A percentile compares a stretch with the other conserved stretches of the same genome.
These are phyloP conservation scores for Coniochaeta sp. DNA, from an alignment of 2,329 filamentous ascomycete genomes.

Conservation along the genomic window DNA sequence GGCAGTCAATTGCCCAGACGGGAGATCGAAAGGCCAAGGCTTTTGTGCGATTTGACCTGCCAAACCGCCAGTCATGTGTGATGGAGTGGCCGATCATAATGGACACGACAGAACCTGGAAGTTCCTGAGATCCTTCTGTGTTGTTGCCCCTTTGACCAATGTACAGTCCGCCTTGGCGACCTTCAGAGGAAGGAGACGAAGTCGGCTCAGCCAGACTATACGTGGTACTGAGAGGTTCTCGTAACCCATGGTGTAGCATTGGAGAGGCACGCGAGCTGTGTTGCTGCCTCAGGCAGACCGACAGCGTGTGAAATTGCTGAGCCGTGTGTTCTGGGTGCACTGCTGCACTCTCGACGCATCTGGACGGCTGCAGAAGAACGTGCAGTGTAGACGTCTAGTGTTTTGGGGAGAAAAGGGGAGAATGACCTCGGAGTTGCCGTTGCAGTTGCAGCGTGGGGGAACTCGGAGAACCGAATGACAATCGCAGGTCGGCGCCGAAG, in stretches of 20 bases:
- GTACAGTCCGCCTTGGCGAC: not conserved
- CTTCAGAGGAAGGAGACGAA: too few relatives aligned
- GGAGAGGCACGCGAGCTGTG: not conserved
- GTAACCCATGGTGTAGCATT: too few relatives aligned
- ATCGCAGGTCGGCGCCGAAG: not conserved
- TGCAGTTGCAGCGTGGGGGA: slow-evolving; percentile 1
- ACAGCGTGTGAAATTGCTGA: too few relatives aligned
- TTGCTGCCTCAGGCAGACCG: not conserved
- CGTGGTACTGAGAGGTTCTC: too few relatives aligned
- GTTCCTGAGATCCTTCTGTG: not conserved
- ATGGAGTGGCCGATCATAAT: not conserved
- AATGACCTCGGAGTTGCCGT: not conserved
- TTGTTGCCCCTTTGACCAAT: not conserved
- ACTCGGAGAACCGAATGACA: not conserved
- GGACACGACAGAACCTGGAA: not conserved
- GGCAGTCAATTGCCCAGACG: slow-evolving; percentile 14
- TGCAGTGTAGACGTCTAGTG: too few relatives aligned
- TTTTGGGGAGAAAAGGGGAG: not conserved
- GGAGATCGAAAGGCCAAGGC: slow-evolving; percentile 19
- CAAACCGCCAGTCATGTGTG: slow-evolving; percentile 3
- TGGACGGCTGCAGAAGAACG: not conserved
- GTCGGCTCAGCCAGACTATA: too few relatives aligned
- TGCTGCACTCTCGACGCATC: not conserved
- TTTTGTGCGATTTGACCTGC: slow-evolving; percentile 6
- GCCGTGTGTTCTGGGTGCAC: not conserved